Conservation (phyloP, 768 basidiomycete genomes). For the Agaricus bisporus region DNA sequence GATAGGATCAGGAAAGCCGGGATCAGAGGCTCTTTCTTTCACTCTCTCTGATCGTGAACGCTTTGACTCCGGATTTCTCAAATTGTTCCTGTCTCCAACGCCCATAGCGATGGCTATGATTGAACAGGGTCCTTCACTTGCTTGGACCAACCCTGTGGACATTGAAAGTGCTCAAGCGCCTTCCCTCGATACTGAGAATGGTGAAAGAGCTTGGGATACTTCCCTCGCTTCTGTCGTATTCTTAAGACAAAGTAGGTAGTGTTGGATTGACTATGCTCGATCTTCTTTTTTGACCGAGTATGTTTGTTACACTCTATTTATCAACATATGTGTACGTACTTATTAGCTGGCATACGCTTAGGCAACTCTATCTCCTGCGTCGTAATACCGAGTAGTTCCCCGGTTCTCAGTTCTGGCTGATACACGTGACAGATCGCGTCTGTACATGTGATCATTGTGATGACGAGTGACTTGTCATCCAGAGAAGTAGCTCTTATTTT, state of each 20-base stretch:
- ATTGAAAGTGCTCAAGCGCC: slow-evolving; percentile 8
- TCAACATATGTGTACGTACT: too few species aligned
- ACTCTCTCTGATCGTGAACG: slow-evolving; percentile 28
- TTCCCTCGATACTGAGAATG: slow-evolving; percentile 3
- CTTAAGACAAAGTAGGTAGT: neutral
- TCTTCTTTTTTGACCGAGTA: neutral
- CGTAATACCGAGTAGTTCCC: too few species aligned
- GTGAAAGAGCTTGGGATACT: slow-evolving; percentile 26
- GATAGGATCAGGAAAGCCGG: slow-evolving; percentile 35
- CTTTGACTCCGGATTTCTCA: slow-evolving; percentile 45
- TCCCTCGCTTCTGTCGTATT: slow-evolving; percentile 22
- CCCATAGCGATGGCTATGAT: slow-evolving; percentile 43
- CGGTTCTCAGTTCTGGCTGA: too few species aligned
- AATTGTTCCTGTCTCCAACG: slow-evolving; percentile 49
- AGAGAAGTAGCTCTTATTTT: neutral
- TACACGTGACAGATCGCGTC: too few species aligned
- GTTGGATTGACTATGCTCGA: neutral
- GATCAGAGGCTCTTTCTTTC: slow-evolving; percentile 43
- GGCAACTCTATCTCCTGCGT: too few species aligned
- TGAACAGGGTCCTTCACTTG: slow-evolving; percentile 32
- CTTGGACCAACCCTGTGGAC: slow-evolving; percentile 10
- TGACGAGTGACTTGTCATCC: too few species aligned
- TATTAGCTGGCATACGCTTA: too few species aligned
- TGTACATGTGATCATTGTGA: too few species aligned
- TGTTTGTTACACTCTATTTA: too few species aligned